Evolutionary conservation across 495 filamentous ascomycete genomes (phyloP), one percentile per base, ranked within the genome.

Genomic region (Letharia columbiana): DNA sequence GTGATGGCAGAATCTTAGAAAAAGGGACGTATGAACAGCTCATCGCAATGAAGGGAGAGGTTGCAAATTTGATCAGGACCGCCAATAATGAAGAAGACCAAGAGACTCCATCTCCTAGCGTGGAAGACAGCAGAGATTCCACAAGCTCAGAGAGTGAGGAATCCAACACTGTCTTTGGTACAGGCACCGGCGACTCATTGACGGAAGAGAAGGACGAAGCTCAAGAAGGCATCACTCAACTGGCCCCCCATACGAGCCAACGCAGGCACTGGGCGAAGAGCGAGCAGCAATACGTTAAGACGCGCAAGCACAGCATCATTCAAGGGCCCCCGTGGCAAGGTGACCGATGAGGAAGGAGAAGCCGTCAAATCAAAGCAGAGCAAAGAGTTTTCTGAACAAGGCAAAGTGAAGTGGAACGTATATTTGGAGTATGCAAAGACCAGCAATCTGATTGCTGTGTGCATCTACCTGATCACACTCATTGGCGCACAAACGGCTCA

Each of bases 331-430:
- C 82, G 91, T 56, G 90, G 91, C 64, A 96, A 91, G 75, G 69
- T 91, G 49, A 81, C 79, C 18, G 94, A 98, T 73, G 90, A 96
- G 72, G 94, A 96, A 71, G 89, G 86, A 50, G 77, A 80, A 18
- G 76, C 75, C 15, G 72, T 84, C 67, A 96, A 89, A 79, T 90
- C 87, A 65, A 90, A 86, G 70, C 91, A 96, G 75, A 85, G 82
- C 20, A 92, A 95, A 73, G 95, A 99, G 75, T 85, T 86, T 62
- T 84, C 84, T 0, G 90, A 97, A 73, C 91, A 98, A 74, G 95
- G 95, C 58, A 96, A 97, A 73, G 95, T 99, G 65, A 97, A 96
- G 75, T 97, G 95, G 91, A 83, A 86, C 70, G 90, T 95, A 3
- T 95, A 95, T 66, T 76, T 75, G 42, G 91, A 93, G 75, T 97